Percentiles rank a stretch among this genome's conserved stretches.
These are phyloP conservation scores for Ceratorhiza oryzae-sativae DNA, from an alignment of 1,284 basidiomycete species.

Conservation along the genomic window DNA sequence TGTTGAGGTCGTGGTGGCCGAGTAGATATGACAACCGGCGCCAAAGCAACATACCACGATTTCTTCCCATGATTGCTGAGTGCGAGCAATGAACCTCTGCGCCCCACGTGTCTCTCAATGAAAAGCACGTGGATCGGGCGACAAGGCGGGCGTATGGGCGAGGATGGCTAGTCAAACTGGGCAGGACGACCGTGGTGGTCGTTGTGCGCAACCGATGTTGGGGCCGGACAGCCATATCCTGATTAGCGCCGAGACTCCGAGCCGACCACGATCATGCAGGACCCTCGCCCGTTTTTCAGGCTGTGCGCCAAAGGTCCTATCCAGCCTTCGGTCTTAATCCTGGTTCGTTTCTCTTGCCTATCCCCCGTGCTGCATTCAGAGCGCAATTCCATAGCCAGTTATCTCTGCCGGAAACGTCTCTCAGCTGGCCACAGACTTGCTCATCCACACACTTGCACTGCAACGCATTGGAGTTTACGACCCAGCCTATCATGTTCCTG, in stretches of 20 bases:
- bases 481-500: constrained; percentile 28
- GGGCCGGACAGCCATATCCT: not conserved
- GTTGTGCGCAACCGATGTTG: constrained; percentile 3
- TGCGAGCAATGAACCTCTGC: constrained; percentile 30
- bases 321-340: constrained; percentile 2
- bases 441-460: constrained; percentile 20
- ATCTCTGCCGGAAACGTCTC: constrained; percentile 33
- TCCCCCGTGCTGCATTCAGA: not conserved
- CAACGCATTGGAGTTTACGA: constrained; percentile 13
- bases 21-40: constrained; percentile 39
- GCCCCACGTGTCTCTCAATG: constrained; percentile 34
- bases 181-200: constrained; percentile 6
- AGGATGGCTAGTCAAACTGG: constrained; percentile 5
- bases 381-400: constrained; percentile 20
- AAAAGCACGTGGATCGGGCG: constrained; percentile 17
- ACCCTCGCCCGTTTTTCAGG: constrained; percentile 26
- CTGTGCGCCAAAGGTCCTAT: constrained; percentile 10
- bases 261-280: constrained; percentile 27
- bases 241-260: not conserved
- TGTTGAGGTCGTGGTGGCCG: constrained; percentile 8
- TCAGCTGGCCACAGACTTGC: constrained; percentile 23
- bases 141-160: not conserved
- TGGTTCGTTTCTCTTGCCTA: not conserved
- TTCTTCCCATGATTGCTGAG: not conserved
- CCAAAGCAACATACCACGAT: constrained; percentile 25